Evolutionary conservation across 75 land plant genomes (phyloP).

Genomic region (Chamaecyparis obtusa): DNA sequence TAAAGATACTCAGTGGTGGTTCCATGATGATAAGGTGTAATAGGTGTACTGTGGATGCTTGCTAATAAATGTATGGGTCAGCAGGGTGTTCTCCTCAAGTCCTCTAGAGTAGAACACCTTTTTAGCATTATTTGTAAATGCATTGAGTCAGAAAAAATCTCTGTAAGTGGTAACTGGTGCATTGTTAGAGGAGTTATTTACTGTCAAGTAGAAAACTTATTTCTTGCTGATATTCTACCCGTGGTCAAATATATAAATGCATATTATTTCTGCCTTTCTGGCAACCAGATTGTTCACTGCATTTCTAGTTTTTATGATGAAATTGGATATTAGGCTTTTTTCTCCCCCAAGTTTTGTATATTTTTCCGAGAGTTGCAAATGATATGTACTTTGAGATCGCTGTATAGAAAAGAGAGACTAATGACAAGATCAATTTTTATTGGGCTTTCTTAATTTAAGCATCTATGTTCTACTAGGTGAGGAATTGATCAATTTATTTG

Average conservation of each 20-base stretch:
- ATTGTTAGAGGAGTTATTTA: neutral
- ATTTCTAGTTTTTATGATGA: neutral
- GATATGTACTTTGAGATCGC: neutral
- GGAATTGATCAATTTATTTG: neutral
- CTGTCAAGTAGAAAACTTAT: neutral
- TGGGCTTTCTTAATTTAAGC: neutral
- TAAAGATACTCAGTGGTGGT: constrained; percentile 32
- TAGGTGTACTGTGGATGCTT: neutral
- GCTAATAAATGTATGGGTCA: neutral
- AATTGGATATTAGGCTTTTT: neutral
- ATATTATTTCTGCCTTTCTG: neutral
- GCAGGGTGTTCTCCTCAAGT: neutral
- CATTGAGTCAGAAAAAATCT: neutral
- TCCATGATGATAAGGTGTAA: constrained; percentile 37
- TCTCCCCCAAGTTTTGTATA: neutral
- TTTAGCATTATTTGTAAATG: neutral
- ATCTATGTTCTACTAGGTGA: neutral
- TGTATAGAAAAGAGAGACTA: neutral
- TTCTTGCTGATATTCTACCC: neutral
- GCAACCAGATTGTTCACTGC: neutral
- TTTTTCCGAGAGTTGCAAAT: neutral
- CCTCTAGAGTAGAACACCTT: neutral
- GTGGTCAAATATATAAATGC: neutral
- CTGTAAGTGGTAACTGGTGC: neutral
- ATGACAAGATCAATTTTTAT: neutral